Conservation (phyloP, 2,329 filamentous ascomycete genomes). For the Penicillium sp. region DNA sequence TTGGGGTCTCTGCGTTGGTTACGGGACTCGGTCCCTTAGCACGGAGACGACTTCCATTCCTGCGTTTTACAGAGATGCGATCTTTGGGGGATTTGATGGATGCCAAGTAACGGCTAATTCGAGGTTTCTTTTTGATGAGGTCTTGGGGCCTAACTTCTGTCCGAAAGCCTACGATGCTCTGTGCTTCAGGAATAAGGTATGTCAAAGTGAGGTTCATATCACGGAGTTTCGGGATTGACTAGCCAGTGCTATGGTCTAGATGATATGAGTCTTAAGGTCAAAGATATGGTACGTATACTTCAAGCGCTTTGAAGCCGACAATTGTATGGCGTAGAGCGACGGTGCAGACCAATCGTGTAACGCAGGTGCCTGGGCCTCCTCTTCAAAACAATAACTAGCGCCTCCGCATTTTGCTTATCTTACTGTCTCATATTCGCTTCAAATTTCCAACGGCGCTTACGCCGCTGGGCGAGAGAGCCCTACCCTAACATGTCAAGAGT, state of each 20-base stretch:
- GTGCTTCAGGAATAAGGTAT: conserved; percentile 13
- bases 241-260: not conserved
- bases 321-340: no score
- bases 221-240: conserved; percentile 5
- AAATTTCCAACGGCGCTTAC: no score
- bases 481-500: no score
- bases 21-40: conserved; percentile 63
- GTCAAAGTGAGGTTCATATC: conserved; percentile 2
- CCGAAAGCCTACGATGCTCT: conserved; percentile 12
- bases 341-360: no score
- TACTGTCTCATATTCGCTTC: no score
- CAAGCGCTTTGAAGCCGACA: no score
- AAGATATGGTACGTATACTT: conserved; percentile 10
- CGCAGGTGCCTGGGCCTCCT: no score
- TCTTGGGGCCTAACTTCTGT: conserved; percentile 10
- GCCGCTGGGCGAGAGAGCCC: no score
- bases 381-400: no score
- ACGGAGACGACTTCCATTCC: conserved; percentile 47
- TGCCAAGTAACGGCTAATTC: conserved; percentile 7
- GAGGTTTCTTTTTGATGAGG: not conserved
- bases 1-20: conserved; percentile 46
- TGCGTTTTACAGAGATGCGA: conserved; percentile 48
- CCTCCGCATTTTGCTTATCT: no score
- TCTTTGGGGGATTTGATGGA: conserved; percentile 50
- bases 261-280: not conserved